Conservation (phyloP, 2,329 filamentous ascomycete species). For the Aspergillus sp. region DNA sequence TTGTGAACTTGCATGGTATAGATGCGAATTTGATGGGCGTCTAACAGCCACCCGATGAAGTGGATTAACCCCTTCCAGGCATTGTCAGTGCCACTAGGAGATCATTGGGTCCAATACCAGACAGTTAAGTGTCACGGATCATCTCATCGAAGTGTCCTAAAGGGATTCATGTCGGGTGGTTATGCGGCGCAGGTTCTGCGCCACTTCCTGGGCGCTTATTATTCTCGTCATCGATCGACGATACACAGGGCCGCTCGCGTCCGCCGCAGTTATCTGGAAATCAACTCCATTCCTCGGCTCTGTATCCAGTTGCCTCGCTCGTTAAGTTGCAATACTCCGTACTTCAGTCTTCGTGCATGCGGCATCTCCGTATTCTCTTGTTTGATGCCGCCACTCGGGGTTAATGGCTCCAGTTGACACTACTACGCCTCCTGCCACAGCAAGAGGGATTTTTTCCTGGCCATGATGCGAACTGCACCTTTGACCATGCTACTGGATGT, state of each 20-base stretch:
- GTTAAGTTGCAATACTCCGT: no score
- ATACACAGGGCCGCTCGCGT: neutral
- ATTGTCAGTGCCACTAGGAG: neutral
- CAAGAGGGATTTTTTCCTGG: no score
- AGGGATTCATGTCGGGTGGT: neutral
- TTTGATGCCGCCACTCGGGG: no score
- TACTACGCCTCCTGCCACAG: no score
- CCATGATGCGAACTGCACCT: no score
- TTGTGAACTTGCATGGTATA: neutral
- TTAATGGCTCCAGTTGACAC: no score
- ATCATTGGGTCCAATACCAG: neutral
- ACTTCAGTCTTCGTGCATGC: no score
- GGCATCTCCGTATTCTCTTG: no score
- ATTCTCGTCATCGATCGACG: neutral
- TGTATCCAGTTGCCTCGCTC: neutral
- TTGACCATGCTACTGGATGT: no score
- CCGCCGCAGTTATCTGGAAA: neutral
- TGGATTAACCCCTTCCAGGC: neutral
- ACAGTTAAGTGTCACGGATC: neutral
- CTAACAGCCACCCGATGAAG: neutral
- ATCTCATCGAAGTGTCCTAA: neutral
- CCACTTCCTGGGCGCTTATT: conserved; percentile 1
- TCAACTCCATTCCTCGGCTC: neutral
- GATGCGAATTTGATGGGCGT: neutral
- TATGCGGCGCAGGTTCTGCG: conserved; percentile 6